Evolutionary conservation across 352 stramenopile species (phyloP), one percentile per base, ranked within the genome.

Genomic region (Phytophthora capsici): DNA sequence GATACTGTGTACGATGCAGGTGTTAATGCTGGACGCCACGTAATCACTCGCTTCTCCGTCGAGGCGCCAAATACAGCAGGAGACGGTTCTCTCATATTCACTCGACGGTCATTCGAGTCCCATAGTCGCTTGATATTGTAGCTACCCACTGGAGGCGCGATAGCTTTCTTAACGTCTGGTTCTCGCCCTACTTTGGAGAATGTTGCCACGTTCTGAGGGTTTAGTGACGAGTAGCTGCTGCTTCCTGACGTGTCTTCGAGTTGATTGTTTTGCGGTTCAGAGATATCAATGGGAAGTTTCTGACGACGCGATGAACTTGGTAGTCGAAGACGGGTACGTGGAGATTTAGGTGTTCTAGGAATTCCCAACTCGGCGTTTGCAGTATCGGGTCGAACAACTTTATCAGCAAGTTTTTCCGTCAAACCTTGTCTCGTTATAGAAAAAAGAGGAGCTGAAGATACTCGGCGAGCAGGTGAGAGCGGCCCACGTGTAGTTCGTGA

Each of bases 61-160:
- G 71, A 83, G 3, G 64, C 71, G 8, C 80, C 74, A 34, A 91
- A 91, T 0, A 73, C 55, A 10, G 75, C 79, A n/a, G 66, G 28
- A 13, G 70, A 73, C 13, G 77, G 73, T 13, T 64, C 52, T 14
- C 69, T 70, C 1, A 56, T 19, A 1, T 45, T 73, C 2, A 51
- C 52, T 45, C 51, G 28, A 2, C 49, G 37, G 30, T 50, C 26
- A 1, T n/a, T 28, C 0, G 59, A 57, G 50, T 89, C 82, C 69
- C 78, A 86, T 16, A 89, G 66, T 10, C 80, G 71, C 22, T 70
- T 73, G 48, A 87, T 44, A n/a, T 80, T 62, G 58, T 89, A 89
- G 49, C 69, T 67, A 2, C 66, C 60, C 12, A 78, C 60, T 50
- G 56, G 26, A 60, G 66, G 66, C 19, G 12, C 56, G 23, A 3